Base-by-base conservation (phyloP, 768 basidiomycete species). In the Polyporus arcularius region DNA sequence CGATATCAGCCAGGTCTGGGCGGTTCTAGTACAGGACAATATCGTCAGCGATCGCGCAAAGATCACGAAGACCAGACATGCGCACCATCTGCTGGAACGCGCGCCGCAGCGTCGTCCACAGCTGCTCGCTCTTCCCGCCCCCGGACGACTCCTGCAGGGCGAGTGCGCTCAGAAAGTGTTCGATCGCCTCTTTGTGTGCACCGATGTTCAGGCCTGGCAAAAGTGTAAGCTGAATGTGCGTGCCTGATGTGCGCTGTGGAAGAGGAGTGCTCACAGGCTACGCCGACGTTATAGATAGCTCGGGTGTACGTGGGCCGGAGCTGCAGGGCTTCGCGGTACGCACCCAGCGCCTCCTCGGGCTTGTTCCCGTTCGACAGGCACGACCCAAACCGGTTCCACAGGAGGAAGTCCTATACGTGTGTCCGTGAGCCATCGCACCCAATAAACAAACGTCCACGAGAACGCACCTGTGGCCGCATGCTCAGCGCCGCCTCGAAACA, bases 371-470 rank as follows among this genome's bases (percentile, higher is more conserved):
- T 99, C 6, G 95, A 96, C 28, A 99, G 80, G 4, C 90, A 93
- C 2, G 96, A 97, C 5, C 97, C 97, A 14, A 97, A 78, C 53
- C 97, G 80, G 73, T 99, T 99, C 97, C 97, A 99, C 12, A 98
- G 74, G 5, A 94, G 77, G 73, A 94, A 98, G 74, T 99, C 97
- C 90, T 85, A 42, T 8, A 60, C 21, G 15, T 49, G 47, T 48
- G 21, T 10, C 16, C 41, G 11, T 45, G 45, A 32, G 18, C 56
- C 31, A 55, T 43, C 57, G 21, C 11, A 47, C 21, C 21, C 5
- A 48, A 26, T 26, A 26, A 18, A 14, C 46, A 21, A 2, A 11
- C 10, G 12, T 9, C 7, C 21, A 12, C 1, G 14, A 1, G 3
- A 8, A 48, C 46, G 26, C 62, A 87, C 88, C 58, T 84, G 85